Evolutionary conservation across 2,329 filamentous ascomycete species (phyloP).

Genomic region (Cytospora chrysosperma): DNA sequence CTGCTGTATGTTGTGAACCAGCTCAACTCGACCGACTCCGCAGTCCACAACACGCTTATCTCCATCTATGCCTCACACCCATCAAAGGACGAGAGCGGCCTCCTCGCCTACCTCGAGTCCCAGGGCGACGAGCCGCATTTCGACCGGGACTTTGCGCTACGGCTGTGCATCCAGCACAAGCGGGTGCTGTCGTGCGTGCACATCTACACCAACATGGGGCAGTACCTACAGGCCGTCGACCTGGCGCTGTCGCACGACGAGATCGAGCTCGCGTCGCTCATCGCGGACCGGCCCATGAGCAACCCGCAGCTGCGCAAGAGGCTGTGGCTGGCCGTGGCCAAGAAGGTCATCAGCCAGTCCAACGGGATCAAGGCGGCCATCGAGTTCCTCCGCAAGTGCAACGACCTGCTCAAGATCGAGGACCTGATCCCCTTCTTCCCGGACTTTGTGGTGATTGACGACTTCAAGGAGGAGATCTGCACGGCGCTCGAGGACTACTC

Average conservation of each 20-base stretch:
- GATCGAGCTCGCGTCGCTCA: slow-evolving; percentile 82
- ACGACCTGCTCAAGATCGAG: slow-evolving; percentile 85
- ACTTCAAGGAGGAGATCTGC: slow-evolving; percentile 99
- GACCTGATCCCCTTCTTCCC: slow-evolving; percentile 98
- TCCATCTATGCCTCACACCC: slow-evolving; percentile 90
- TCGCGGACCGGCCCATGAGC: slow-evolving; percentile 81
- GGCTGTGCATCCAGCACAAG: slow-evolving; percentile 91
- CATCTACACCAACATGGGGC: slow-evolving; percentile 95
- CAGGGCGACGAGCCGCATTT: slow-evolving; percentile 86
- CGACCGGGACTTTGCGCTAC: slow-evolving; percentile 93
- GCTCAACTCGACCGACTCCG: slow-evolving; percentile 74
- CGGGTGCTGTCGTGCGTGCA: slow-evolving; percentile 93
- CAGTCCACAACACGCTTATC: slow-evolving; percentile 94
- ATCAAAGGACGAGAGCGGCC: slow-evolving; percentile 77
- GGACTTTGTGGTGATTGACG: slow-evolving; percentile 97
- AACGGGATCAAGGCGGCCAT: slow-evolving; percentile 91
- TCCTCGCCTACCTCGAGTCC: slow-evolving; percentile 85
- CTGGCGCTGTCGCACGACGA: slow-evolving; percentile 87
- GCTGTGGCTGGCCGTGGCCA: slow-evolving; percentile 91
- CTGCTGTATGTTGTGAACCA: slow-evolving; percentile 91
- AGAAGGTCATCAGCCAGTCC: slow-evolving; percentile 85
- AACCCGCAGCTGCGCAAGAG: slow-evolving; percentile 83
- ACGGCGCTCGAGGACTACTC: slow-evolving; percentile 89
- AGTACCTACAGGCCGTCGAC: slow-evolving; percentile 90
- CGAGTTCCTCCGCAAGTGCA: slow-evolving; percentile 84